Conservation (phyloP, 148 eudicot genomes). For the Vaccinium myrtillus region DNA sequence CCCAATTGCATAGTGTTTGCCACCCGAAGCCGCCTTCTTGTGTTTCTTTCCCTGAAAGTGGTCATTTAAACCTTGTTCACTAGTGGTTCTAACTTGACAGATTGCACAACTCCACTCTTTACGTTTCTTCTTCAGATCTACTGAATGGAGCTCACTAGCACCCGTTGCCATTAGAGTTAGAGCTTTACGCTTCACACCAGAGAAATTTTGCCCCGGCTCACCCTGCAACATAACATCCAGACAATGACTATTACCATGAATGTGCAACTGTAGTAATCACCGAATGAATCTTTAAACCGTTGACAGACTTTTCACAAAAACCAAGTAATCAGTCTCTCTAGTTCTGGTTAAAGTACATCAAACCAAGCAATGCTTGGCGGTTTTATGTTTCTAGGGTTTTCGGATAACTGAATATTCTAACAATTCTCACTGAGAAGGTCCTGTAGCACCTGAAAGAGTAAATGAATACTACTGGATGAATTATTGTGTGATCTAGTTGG, state of each 20-base stretch:
- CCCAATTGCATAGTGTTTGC: constrained; percentile 33
- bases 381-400: background rate
- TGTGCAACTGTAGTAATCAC: background rate
- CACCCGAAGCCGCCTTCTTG: constrained; percentile 44
- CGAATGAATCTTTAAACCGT: background rate
- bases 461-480: background rate
- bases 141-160: constrained; percentile 17
- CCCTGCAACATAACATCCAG: constrained; percentile 44
- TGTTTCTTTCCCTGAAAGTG: constrained; percentile 72
- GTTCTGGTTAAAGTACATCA: background rate
- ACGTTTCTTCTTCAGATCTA: constrained; percentile 33
- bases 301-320: background rate
- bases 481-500: background rate
- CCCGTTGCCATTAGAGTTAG: constrained; percentile 24
- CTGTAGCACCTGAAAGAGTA: background rate
- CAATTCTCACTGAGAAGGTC: background rate
- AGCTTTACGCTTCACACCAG: constrained; percentile 60
- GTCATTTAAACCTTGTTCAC: constrained; percentile 43
- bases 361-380: background rate
- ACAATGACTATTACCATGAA: constrained; percentile 14
- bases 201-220: constrained; percentile 28
- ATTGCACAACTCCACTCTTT: constrained; percentile 59
- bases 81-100: constrained; percentile 52
- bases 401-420: background rate
- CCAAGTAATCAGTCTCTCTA: background rate